Evolutionary conservation across 371 early-diverging fungal genomes (phyloP).

Genomic region (Mucor velutinosus): DNA sequence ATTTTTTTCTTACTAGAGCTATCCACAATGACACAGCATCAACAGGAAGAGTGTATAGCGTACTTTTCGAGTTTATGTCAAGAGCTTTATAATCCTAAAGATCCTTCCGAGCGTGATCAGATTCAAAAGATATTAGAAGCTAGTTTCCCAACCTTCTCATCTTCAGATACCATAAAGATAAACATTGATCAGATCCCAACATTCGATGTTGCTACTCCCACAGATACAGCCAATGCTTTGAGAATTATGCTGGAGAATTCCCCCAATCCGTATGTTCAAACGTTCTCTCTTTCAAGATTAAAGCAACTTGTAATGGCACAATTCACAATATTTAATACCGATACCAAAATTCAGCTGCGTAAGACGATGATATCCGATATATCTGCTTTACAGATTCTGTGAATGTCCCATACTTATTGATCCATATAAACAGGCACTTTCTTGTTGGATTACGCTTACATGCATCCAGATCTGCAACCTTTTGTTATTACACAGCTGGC

Average conservation of each 20-base stretch:
- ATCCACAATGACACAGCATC: slow-evolving; percentile 6
- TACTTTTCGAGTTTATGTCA: slow-evolving; percentile 44
- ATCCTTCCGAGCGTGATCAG: slow-evolving; percentile 52
- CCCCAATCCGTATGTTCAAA: slow-evolving; percentile 66
- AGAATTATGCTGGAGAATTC: slow-evolving; percentile 70
- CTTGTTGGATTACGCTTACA: slow-evolving; percentile 64
- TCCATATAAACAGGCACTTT: slow-evolving; percentile 47
- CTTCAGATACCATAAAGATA: slow-evolving; percentile 24
- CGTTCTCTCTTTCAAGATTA: slow-evolving; percentile 67
- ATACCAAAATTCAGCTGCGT: slow-evolving; percentile 68
- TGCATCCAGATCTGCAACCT: slow-evolving; percentile 56
- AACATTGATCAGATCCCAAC: slow-evolving; percentile 24
- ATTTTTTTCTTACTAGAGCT: not conserved
- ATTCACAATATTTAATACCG: slow-evolving; percentile 60
- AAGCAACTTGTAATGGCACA: slow-evolving; percentile 71
- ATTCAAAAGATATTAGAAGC: slow-evolving; percentile 73
- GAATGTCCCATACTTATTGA: not conserved
- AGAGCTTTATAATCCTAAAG: slow-evolving; percentile 58
- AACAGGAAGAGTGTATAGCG: slow-evolving; percentile 28
- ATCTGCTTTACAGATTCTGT: not conserved
- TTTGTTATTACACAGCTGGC: slow-evolving; percentile 69
- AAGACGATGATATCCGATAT: slow-evolving; percentile 8
- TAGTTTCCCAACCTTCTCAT: slow-evolving; percentile 78
- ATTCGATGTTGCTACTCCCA: slow-evolving; percentile 58
- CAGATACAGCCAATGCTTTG: slow-evolving; percentile 66